These are phyloP conservation scores for Syzygium aqueum DNA, from an alignment of 345 rosid species.

Conservation along the genomic window DNA sequence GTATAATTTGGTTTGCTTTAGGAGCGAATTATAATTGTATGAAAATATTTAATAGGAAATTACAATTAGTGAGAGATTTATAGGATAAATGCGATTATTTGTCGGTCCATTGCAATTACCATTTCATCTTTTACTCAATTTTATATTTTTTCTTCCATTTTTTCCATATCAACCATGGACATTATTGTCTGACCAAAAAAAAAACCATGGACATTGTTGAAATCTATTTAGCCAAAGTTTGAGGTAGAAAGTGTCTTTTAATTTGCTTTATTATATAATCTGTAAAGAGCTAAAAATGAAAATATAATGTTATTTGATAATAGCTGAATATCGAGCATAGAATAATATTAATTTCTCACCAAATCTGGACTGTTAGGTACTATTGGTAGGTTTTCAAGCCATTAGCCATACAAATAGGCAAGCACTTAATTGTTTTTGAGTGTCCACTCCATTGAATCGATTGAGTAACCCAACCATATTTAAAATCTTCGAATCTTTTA, in stretches of 20 bases:
- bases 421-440: neutral
- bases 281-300: neutral
- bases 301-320: neutral
- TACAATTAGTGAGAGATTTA: neutral
- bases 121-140: neutral
- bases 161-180: neutral
- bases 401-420: neutral
- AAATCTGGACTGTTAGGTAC: neutral
- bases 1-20: neutral
- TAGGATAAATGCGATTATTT: neutral
- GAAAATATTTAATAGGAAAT: neutral
- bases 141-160: neutral
- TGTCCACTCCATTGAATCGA: neutral
- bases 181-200: neutral
- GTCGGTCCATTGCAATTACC: neutral
- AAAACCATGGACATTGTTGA: neutral
- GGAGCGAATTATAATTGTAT: neutral
- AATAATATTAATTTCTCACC: neutral
- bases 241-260: neutral
- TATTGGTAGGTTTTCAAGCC: neutral
- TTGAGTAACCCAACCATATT: neutral
- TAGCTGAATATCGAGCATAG: neutral
- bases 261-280: neutral
- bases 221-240: neutral
- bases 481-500: neutral